Conservation (phyloP, 306 rosid genomes). For the Mucuna pruriens region DNA sequence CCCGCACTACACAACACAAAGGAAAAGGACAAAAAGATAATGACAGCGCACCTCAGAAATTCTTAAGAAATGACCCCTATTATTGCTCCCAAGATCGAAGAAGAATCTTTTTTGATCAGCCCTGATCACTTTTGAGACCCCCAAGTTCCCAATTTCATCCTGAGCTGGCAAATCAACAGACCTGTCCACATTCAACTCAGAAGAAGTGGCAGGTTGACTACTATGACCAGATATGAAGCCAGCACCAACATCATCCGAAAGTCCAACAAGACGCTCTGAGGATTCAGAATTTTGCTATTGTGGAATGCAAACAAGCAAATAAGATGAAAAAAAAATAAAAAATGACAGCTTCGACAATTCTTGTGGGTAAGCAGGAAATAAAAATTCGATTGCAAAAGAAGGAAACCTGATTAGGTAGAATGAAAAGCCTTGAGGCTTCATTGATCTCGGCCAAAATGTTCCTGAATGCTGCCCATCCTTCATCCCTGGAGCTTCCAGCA, state of each 20-base stretch:
- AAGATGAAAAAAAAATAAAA: constrained; percentile 36
- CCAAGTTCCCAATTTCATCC: constrained; percentile 87
- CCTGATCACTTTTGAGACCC: constrained; percentile 94
- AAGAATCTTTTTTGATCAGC: constrained; percentile 97
- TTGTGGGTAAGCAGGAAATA: constrained; percentile 13
- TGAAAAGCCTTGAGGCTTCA: constrained; percentile 95
- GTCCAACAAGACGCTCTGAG: constrained; percentile 88
- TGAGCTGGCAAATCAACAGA: constrained; percentile 85
- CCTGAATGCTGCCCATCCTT: constrained; percentile 98
- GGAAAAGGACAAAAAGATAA: constrained; percentile 16
- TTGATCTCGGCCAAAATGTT: constrained; percentile 96
- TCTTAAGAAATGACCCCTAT: constrained; percentile 97
- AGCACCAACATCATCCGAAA: constrained; percentile 98
- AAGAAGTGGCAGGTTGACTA: constrained; percentile 77
- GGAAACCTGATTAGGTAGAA: constrained; percentile 88
- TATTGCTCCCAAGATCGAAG: constrained; percentile 97
- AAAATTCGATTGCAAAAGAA: constrained; percentile 32
- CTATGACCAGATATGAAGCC: constrained; percentile 98
- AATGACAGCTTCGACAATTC: constrained; percentile 9
- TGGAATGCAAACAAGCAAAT: constrained; percentile 43
- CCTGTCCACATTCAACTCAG: constrained; percentile 88
- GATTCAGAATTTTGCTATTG: constrained; percentile 88
- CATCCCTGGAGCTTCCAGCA: constrained; percentile 93
- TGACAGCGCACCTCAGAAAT: constrained; percentile 83
- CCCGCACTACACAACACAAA: background rate